Evolutionary conservation across 2,329 filamentous ascomycete genomes (phyloP).

Genomic region (Xylariaceae sp.): DNA sequence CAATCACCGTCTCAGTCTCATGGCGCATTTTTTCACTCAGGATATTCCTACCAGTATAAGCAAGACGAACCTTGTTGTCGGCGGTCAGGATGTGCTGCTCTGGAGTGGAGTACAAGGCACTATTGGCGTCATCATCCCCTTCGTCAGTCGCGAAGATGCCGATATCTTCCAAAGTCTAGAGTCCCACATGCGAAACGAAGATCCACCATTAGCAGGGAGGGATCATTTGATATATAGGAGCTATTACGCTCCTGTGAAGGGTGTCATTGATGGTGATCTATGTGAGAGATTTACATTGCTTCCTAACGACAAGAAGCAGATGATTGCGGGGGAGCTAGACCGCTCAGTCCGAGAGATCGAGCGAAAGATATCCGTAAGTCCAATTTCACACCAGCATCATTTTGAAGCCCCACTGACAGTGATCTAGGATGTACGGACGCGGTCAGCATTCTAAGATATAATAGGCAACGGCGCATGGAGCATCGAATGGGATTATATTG

Average conservation of each 20-base stretch:
- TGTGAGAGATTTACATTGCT: constrained; percentile 89
- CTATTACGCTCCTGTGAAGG: constrained; percentile 96
- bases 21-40: constrained; percentile 87
- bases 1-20: constrained; percentile 79
- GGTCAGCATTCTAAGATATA: constrained; percentile 57
- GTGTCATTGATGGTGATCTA: constrained; percentile 93
- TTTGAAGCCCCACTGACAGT: constrained; percentile 28
- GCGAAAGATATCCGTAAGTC: constrained; percentile 78
- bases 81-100: constrained; percentile 86
- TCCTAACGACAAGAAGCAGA: constrained; percentile 86
- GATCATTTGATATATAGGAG: constrained; percentile 95
- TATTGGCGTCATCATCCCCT: constrained; percentile 89
- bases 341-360: constrained; percentile 91
- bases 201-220: constrained; percentile 84
- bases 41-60: constrained; percentile 90
- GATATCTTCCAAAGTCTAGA: constrained; percentile 98
- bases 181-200: constrained; percentile 81
- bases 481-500: constrained; percentile 9
- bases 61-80: constrained; percentile 87
- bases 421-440: constrained; percentile 57
- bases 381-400: not conserved
- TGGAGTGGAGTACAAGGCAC: constrained; percentile 97
- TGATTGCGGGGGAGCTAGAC: constrained; percentile 92
- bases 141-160: constrained; percentile 87
- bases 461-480: constrained; percentile 20